Conservation (phyloP, 768 basidiomycete genomes). For the Coprinopsis marcescibilis region DNA sequence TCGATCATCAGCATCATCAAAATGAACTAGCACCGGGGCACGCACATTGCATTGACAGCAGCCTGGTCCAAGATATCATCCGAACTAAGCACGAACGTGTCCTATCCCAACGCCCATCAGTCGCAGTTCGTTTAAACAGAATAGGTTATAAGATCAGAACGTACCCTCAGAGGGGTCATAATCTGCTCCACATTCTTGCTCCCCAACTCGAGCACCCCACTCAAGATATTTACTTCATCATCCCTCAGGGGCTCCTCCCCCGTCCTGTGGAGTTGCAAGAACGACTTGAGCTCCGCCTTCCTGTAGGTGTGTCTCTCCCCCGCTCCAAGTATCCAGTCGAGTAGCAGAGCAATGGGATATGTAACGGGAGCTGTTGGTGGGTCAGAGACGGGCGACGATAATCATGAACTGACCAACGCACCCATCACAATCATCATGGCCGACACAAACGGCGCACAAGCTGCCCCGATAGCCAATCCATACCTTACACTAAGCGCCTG, state of each 20-base stretch:
- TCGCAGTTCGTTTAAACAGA: not conserved
- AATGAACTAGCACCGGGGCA: not conserved
- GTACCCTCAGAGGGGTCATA: constrained; percentile 75
- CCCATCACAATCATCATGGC: constrained; percentile 61
- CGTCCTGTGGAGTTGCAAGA: constrained; percentile 72
- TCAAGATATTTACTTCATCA: constrained; percentile 77
- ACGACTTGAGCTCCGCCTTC: constrained; percentile 74
- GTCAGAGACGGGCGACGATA: not conserved
- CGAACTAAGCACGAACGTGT: constrained; percentile 73
- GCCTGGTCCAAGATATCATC: constrained; percentile 77
- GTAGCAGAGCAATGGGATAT: constrained; percentile 72
- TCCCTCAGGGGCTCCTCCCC: constrained; percentile 75
- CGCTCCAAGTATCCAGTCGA: constrained; percentile 76
- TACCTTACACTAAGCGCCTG: constrained; percentile 74
- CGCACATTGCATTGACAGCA: constrained; percentile 69
- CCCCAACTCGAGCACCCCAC: constrained; percentile 74
- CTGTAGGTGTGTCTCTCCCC: constrained; percentile 74
- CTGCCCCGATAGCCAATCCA: constrained; percentile 76
- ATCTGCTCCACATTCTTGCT: constrained; percentile 70
- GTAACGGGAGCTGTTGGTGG: constrained; percentile 60
- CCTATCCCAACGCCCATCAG: constrained; percentile 32
- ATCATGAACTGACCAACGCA: constrained; percentile 44
- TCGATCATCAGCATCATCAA: not conserved
- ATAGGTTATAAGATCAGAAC: constrained; percentile 15
- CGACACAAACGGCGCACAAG: constrained; percentile 72